These are phyloP conservation scores for Sugiyamaella castrensis DNA, from an alignment of 1,139 yeast genomes.

Conservation along the genomic window DNA sequence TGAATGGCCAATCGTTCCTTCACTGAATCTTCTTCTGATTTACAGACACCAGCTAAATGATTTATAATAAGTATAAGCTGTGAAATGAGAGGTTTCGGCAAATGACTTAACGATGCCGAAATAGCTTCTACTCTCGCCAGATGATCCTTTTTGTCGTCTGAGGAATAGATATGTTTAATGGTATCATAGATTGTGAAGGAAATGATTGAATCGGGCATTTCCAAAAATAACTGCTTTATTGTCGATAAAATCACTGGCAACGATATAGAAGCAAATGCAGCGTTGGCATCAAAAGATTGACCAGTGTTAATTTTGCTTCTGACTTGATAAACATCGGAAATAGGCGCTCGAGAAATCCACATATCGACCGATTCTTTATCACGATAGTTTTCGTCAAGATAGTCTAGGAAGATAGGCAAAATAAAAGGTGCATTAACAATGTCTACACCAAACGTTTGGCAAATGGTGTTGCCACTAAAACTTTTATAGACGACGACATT, in stretches of 20 bases:
- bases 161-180: slow-evolving; percentile 58
- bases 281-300: slow-evolving; percentile 37
- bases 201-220: slow-evolving; percentile 76
- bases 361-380: slow-evolving; percentile 45
- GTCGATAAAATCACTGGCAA: slow-evolving; percentile 63
- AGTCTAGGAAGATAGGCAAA: slow-evolving; percentile 59
- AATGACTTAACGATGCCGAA: slow-evolving; percentile 24
- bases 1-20: slow-evolving; percentile 17
- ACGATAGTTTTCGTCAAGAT: slow-evolving; percentile 62
- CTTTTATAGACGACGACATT: slow-evolving; percentile 67
- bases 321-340: slow-evolving; percentile 62
- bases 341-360: slow-evolving; percentile 48
- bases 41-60: slow-evolving; percentile 14
- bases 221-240: slow-evolving; percentile 69
- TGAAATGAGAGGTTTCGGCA: slow-evolving; percentile 22
- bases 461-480: slow-evolving; percentile 53
- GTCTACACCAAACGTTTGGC: slow-evolving; percentile 82
- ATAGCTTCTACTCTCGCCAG: slow-evolving; percentile 19
- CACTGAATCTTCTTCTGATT: not conserved
- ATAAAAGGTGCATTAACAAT: slow-evolving; percentile 63
- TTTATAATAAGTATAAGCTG: slow-evolving; percentile 22
- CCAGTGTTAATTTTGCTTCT: slow-evolving; percentile 56
- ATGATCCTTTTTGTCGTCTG: slow-evolving; percentile 19
- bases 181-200: slow-evolving; percentile 66
- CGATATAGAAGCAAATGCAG: slow-evolving; percentile 32